phyloP scores from a whole-genome alignment of 768 basidiomycete species.

The Galerina sulciceps region DNA sequence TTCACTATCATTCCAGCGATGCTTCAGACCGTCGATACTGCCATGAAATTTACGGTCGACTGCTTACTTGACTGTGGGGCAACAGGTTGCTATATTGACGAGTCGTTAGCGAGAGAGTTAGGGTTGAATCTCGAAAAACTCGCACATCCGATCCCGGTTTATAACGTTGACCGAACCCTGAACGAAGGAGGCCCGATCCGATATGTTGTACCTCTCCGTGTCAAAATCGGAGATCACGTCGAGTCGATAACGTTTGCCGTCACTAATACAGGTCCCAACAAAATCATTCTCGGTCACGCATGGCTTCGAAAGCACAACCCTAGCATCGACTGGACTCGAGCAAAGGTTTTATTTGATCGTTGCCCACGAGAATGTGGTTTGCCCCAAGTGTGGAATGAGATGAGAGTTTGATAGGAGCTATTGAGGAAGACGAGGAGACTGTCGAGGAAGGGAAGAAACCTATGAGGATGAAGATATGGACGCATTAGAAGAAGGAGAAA shows the following conservation, averaged over 20 bases:
- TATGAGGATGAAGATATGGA: conserved; percentile 2
- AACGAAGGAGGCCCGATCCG: conserved; percentile 23
- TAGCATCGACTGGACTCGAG: conserved; percentile 14
- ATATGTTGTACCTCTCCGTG: conserved; percentile 17
- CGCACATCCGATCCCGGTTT: conserved; percentile 16
- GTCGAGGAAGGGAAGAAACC: background rate
- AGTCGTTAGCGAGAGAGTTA: background rate
- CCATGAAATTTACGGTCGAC: background rate
- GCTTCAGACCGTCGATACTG: background rate
- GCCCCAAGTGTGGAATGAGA: background rate
- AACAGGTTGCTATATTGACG: conserved; percentile 9
- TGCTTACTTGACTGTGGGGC: conserved; percentile 13
- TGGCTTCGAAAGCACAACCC: conserved; percentile 28
- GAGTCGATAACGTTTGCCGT: conserved; percentile 21
- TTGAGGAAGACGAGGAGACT: background rate
- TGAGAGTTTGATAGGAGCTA: background rate
- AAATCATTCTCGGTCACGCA: conserved; percentile 21
- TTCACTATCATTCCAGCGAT: background rate
- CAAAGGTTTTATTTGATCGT: conserved; percentile 11
- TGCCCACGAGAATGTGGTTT: background rate
- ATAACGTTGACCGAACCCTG: conserved; percentile 22
- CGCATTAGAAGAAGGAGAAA: conserved; percentile 2
- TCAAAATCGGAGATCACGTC: conserved; percentile 20
- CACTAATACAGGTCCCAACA: conserved; percentile 19
- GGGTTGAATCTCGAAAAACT: background rate